A percentile compares a stretch with the other conserved stretches of the same genome.
Evolutionary conservation across 768 basidiomycete genomes (phyloP).

Genomic region (Exidia glandulosa): DNA sequence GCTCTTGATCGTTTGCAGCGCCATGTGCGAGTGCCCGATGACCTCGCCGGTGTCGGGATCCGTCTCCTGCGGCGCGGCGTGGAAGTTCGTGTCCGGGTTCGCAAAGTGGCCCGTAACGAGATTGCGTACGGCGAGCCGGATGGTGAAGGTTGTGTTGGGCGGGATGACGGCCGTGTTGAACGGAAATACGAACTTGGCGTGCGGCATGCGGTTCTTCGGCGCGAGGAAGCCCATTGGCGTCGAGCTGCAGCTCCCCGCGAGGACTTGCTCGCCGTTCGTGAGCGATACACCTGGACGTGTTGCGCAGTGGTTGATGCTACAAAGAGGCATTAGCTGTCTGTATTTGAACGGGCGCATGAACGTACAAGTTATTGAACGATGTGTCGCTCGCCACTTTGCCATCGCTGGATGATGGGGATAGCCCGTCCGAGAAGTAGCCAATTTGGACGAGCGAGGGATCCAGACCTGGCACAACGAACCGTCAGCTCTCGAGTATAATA

Average conservation of each 20-base stretch:
- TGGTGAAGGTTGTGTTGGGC: neutral
- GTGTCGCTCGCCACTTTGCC: neutral
- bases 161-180: neutral
- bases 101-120: slow-evolving; percentile 7
- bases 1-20: slow-evolving; percentile 34
- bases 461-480: neutral
- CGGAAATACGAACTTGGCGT: slow-evolving; percentile 2
- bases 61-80: slow-evolving; percentile 42
- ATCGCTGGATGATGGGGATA: neutral
- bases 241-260: neutral
- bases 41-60: slow-evolving; percentile 26
- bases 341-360: neutral
- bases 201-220: slow-evolving; percentile 1
- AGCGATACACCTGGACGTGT: neutral
- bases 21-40: slow-evolving; percentile 48
- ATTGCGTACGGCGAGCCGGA: slow-evolving; percentile 19
- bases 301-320: neutral
- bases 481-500: neutral
- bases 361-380: neutral
- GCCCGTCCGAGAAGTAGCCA: neutral
- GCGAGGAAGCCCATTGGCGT: slow-evolving; percentile 8
- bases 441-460: neutral
- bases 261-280: slow-evolving; percentile 2
- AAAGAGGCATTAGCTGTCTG: neutral
- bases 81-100: neutral